A percentile compares a stretch with the other conserved stretches of the same genome.
These are phyloP conservation scores for Phyllosticta citrichinensis DNA, from an alignment of 2,329 filamentous ascomycete genomes.

Conservation along the genomic window DNA sequence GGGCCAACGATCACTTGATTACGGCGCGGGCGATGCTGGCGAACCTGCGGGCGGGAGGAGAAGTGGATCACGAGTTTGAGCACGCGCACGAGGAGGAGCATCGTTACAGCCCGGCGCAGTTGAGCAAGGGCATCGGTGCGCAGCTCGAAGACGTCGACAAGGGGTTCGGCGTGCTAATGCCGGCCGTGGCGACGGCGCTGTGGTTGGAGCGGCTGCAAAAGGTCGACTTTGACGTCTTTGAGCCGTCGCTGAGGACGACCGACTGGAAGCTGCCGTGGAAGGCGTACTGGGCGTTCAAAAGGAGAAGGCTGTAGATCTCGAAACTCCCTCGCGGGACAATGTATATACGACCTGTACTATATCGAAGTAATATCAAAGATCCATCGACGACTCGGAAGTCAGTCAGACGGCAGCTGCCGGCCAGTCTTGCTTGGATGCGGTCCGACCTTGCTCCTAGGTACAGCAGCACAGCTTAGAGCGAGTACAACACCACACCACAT, in stretches of 20 bases:
- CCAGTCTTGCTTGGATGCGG: too few relatives aligned
- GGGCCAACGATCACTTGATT: slow-evolving; percentile 91
- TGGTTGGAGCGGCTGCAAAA: slow-evolving; percentile 72
- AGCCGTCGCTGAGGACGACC: slow-evolving; percentile 50
- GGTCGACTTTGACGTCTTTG: slow-evolving; percentile 73
- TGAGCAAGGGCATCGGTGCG: slow-evolving; percentile 23
- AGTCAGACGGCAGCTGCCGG: too few relatives aligned
- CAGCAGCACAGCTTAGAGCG: too few relatives aligned
- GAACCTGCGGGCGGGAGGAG: slow-evolving; percentile 62
- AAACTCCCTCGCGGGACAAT: neutral
- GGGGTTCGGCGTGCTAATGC: slow-evolving; percentile 71
- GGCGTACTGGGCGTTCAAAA: slow-evolving; percentile 52
- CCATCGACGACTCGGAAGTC: too few relatives aligned
- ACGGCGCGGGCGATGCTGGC: slow-evolving; percentile 87
- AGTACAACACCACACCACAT: too few relatives aligned
- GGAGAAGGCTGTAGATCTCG: slow-evolving; percentile 33
- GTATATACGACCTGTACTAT: neutral
- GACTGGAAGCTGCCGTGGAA: slow-evolving; percentile 86
- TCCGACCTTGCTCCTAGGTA: too few relatives aligned
- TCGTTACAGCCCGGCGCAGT: slow-evolving; percentile 35
- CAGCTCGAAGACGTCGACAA: slow-evolving; percentile 48
- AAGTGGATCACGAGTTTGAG: slow-evolving; percentile 79
- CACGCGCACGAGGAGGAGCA: slow-evolving; percentile 68
- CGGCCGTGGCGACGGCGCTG: slow-evolving; percentile 64
- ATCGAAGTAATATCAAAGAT: neutral